Evolutionary conservation across 805 yeast genomes (phyloP).

Genomic region (Starmerella sp.): DNA sequence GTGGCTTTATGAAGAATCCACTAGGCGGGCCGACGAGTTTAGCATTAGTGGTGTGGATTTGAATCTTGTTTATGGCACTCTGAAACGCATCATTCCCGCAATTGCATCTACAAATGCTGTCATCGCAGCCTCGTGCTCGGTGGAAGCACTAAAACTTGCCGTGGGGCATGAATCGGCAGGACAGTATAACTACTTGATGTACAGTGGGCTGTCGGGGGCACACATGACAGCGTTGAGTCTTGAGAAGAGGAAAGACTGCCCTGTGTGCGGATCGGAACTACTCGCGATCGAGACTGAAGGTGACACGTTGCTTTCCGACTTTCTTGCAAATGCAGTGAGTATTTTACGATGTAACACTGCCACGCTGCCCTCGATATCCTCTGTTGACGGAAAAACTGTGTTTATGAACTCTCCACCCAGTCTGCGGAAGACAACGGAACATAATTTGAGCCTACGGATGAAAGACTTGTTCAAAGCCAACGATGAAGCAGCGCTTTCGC

Average conservation of each 20-base stretch:
- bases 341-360: slow-evolving; percentile 13
- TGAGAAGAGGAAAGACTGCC: slow-evolving; percentile 50
- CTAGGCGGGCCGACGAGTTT: slow-evolving; percentile 49
- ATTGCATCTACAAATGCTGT: slow-evolving; percentile 90
- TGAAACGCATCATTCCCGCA: slow-evolving; percentile 85
- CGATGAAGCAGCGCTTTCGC: slow-evolving; percentile 46
- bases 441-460: slow-evolving; percentile 34
- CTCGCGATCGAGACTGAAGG: slow-evolving; percentile 17
- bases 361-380: slow-evolving; percentile 5
- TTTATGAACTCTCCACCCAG: slow-evolving; percentile 40
- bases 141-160: slow-evolving; percentile 70
- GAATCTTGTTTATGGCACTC: slow-evolving; percentile 68
- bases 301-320: slow-evolving; percentile 31
- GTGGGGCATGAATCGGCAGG: neutral
- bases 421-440: slow-evolving; percentile 37
- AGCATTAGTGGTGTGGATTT: slow-evolving; percentile 62
- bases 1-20: slow-evolving; percentile 48
- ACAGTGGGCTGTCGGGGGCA: slow-evolving; percentile 70
- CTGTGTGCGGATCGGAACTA: slow-evolving; percentile 54
- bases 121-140: slow-evolving; percentile 79
- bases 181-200: slow-evolving; percentile 69
- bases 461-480: slow-evolving; percentile 32
- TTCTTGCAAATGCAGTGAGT: slow-evolving; percentile 34
- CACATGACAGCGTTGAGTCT: slow-evolving; percentile 64
- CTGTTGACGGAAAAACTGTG: slow-evolving; percentile 33